Evolutionary conservation across 73 alveolate species (phyloP).

Genomic region (Tetrahymena borealis): DNA sequence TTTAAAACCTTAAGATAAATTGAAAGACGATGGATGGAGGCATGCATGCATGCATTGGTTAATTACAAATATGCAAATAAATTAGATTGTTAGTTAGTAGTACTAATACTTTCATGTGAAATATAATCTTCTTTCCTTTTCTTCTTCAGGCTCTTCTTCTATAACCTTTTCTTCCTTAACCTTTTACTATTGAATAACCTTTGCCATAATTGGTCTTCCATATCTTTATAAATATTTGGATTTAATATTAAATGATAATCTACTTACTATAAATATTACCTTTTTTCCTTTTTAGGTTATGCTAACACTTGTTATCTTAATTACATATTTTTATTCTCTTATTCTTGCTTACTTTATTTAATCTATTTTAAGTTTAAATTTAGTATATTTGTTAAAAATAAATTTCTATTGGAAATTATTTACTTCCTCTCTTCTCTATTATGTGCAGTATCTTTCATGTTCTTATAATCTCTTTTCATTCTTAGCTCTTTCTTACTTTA

Average conservation of each 20-base stretch:
- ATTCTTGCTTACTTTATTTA: background rate
- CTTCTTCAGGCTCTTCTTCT: background rate
- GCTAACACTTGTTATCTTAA: background rate
- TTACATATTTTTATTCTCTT: background rate
- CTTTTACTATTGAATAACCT: background rate
- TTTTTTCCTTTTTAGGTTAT: background rate
- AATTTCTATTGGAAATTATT: too few species aligned
- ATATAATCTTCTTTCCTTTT: background rate
- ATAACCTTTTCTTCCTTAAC: background rate
- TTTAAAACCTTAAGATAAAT: too few species aligned
- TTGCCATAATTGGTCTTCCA: background rate
- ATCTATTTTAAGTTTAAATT: background rate
- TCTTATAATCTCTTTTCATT: background rate
- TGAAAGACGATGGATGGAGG: too few species aligned
- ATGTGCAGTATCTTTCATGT: background rate
- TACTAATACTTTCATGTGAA: background rate
- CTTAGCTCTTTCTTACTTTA: background rate
- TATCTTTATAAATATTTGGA: background rate
- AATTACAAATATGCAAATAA: too few species aligned
- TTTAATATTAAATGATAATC: background rate
- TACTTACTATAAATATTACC: background rate
- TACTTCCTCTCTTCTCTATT: background rate
- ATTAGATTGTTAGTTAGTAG: too few species aligned
- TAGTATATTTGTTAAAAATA: background rate
- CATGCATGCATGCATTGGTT: too few species aligned